Conservation (phyloP, 306 rosid species). For the Carpinus viminea region DNA sequence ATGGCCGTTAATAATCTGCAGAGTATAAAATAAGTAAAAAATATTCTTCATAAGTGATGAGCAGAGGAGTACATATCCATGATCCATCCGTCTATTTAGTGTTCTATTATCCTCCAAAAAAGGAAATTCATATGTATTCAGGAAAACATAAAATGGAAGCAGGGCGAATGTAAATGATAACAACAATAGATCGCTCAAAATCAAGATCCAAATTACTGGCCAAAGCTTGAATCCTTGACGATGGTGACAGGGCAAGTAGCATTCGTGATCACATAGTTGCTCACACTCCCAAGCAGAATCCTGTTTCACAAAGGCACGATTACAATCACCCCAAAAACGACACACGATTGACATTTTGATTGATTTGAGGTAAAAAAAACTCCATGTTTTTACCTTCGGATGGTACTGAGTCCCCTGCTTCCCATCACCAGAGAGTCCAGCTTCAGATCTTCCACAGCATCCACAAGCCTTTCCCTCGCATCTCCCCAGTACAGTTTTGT, state of each 20-base stretch:
- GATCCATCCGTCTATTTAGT: neutral
- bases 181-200: neutral
- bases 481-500: constrained; percentile 91
- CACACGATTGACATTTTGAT: too few relatives aligned
- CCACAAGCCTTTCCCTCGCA: constrained; percentile 82
- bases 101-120: neutral
- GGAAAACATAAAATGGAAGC: neutral
- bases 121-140: neutral
- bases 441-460: constrained; percentile 75
- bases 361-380: neutral
- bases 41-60: neutral
- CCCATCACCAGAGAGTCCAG: constrained; percentile 84
- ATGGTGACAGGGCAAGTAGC: constrained; percentile 83
- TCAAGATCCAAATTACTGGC: neutral
- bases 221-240: constrained; percentile 56
- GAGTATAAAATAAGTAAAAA: neutral
- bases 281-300: constrained; percentile 84
- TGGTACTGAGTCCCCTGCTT: constrained; percentile 80
- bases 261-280: constrained; percentile 66
- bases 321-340: neutral
- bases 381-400: constrained; percentile 48
- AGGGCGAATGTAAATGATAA: neutral
- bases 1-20: too few relatives aligned
- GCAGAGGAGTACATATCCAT: neutral
- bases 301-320: constrained; percentile 36